Evolutionary conservation across 345 rosid species (phyloP), one percentile per base, ranked within the genome.

Genomic region (Boechera retrofracta): DNA sequence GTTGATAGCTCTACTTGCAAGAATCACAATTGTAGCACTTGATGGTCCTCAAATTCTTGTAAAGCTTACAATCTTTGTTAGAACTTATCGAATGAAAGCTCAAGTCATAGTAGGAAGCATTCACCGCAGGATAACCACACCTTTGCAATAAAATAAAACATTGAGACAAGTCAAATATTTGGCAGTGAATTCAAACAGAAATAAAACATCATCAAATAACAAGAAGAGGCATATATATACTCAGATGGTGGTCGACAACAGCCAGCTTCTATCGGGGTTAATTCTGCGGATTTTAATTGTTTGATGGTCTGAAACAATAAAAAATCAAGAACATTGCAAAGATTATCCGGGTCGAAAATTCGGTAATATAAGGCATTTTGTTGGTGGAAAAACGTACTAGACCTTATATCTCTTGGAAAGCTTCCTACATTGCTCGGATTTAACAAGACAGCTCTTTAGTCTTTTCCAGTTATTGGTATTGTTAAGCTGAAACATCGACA

Each of bases 231-330:
- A 64, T 79, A 65, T 5, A 66, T 79, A 31, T 88, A 94, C 97
- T 89, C 93, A 16, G 93, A 91, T 73, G 98, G 98, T 10, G 98
- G 97, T 68, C 87, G 80, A 80, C 97, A 92, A 83, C 98, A 92
- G 75, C 98, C 97, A 56, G 91, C 94, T 86, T 94, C 98, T 65
- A 94, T 87, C 0, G 98, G 92, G 5, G 85, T 88, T 76, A 94
- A 74, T 51, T 87, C 85, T 51, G 93, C 97, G 7, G 84, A 85
- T 72, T 91, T 92, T 59, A 81, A 88, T 73, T 86, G 86, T 79
- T 82, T 89, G 11, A 82, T 86, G 5, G 88, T 87, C 98, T 94
- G 88, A 51, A 76, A 75, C 29, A 60, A 15, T 12, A 16, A 15
- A n/a, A 21, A 66, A 48, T 56, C 53, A 63, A 51, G 18, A 64